phyloP scores from a whole-genome alignment of 2,329 filamentous ascomycete genomes.

The Ophiostoma ulmi region DNA sequence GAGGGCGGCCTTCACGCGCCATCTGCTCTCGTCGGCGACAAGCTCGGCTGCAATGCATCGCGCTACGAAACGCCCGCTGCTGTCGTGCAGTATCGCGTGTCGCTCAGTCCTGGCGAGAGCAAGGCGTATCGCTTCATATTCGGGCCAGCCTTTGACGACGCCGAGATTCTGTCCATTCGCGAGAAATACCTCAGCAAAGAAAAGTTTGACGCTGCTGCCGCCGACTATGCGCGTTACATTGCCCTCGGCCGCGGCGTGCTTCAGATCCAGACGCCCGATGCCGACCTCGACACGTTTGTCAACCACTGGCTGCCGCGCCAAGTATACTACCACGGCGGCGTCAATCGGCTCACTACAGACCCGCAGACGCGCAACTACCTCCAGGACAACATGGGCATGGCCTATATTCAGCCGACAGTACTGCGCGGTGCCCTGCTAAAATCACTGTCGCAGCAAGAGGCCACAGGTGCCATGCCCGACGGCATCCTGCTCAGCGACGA shows the following conservation, averaged over 20 bases:
- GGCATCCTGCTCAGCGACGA: slow-evolving; percentile 50
- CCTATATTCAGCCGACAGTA: slow-evolving; percentile 48
- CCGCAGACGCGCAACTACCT: slow-evolving; percentile 56
- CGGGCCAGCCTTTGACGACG: background rate
- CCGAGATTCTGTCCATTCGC: background rate
- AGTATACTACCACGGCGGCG: slow-evolving; percentile 54
- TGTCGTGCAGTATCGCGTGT: background rate
- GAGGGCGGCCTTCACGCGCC: slow-evolving; percentile 51
- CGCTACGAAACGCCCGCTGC: background rate
- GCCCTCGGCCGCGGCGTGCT: slow-evolving; percentile 41
- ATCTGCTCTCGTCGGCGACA: background rate
- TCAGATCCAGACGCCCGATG: slow-evolving; percentile 48
- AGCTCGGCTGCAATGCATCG: slow-evolving; percentile 2
- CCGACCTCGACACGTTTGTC: slow-evolving; percentile 52
- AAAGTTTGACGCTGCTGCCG: slow-evolving; percentile 34
- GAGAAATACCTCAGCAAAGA: background rate
- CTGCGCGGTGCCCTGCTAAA: slow-evolving; percentile 46
- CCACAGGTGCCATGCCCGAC: slow-evolving; percentile 53
- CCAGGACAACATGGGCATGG: slow-evolving; percentile 59
- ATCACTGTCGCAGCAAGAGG: slow-evolving; percentile 49
- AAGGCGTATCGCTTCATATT: background rate
- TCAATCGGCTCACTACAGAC: slow-evolving; percentile 54
- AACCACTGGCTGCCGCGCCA: slow-evolving; percentile 57
- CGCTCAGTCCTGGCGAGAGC: background rate
- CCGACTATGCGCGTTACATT: slow-evolving; percentile 49